Conservation (phyloP, 73 alveolate genomes). For the Paramecium sexaurelia region DNA sequence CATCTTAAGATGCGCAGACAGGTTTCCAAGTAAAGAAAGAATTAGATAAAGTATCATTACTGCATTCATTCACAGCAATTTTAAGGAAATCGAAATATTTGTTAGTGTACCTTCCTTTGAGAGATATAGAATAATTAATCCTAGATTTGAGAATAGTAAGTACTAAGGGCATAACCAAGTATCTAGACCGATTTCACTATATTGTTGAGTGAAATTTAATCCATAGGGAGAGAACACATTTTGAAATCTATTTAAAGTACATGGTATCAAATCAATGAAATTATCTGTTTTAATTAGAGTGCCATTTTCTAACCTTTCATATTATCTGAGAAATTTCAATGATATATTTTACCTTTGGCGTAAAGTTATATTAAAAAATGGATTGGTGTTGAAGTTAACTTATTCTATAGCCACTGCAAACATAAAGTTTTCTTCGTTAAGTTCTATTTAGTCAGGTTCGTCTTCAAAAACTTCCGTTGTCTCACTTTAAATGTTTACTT, state of each 20-base stretch:
- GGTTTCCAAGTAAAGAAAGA: conserved; percentile 39
- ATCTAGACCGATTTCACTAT: neutral
- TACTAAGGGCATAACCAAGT: conserved; percentile 53
- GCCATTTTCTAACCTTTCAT: neutral
- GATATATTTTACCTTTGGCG: neutral
- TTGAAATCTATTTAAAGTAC: conserved; percentile 4
- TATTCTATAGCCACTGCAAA: neutral
- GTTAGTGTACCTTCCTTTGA: conserved; percentile 20
- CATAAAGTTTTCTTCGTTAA: neutral
- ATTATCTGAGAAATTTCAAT: neutral
- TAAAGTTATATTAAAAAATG: conserved; percentile 16
- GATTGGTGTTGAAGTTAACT: neutral
- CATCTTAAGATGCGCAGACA: neutral
- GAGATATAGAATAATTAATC: neutral
- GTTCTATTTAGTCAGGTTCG: neutral
- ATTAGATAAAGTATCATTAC: neutral
- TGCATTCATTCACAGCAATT: neutral
- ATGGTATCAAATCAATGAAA: neutral
- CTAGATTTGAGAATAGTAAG: neutral
- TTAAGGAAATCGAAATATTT: conserved; percentile 3
- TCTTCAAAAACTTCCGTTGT: neutral
- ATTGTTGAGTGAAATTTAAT: neutral
- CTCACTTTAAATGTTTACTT: neutral
- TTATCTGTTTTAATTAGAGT: neutral
- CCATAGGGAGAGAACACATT: neutral